Base-by-base conservation (phyloP, 2,329 filamentous ascomycete species). In the Colletotrichum karsti region DNA sequence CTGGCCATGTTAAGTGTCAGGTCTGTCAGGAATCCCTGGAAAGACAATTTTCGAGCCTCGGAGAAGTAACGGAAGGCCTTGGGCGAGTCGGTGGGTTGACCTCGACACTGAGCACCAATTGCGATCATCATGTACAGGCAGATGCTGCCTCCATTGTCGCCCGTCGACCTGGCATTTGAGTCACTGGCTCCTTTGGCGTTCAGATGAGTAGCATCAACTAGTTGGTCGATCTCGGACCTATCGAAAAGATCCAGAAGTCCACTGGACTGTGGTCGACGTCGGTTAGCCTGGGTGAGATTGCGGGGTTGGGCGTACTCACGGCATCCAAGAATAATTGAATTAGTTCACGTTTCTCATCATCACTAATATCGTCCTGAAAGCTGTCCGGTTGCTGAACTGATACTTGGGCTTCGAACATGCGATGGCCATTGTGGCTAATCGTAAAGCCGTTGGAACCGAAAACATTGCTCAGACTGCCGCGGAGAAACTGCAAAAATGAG, bases 401-500 rank as follows among this genome's bases (percentile, higher is more conserved):
- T 12, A 57, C 41, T 50, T 84, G 80, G 15, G 80, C 82, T 72
- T 88, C 86, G 1, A 88, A 81, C 84, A 88, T 87, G 37, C 80
- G 82, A 58, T 87, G 82, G n/a, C 80, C 82, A 42, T 81, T 81
- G 20, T 82, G 78, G 71, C 82, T 83, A 62, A 87, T 81, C 0
- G 86, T 86, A 72, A 88, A 88, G 15, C 82, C 80, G 0, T 85
- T 87, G 1, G 85, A 85, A 0, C 86, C 86, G 61, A 87, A 85
- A 66, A 87, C 81, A 33, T 83, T 82, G 9, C 82, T 81, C 69
- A 84, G 73, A 3, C 79, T 81, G 12, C 83, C 78, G 13, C 85
- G 81, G 13, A 88, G 77, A 37, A 88, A 80, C 63, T 88, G 85
- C 1, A 89, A 75, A 64, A 89, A 89, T 0, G 87, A 88, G 13